Conservation (phyloP, 2,329 filamentous ascomycete species). For the Fusarium sororula region DNA sequence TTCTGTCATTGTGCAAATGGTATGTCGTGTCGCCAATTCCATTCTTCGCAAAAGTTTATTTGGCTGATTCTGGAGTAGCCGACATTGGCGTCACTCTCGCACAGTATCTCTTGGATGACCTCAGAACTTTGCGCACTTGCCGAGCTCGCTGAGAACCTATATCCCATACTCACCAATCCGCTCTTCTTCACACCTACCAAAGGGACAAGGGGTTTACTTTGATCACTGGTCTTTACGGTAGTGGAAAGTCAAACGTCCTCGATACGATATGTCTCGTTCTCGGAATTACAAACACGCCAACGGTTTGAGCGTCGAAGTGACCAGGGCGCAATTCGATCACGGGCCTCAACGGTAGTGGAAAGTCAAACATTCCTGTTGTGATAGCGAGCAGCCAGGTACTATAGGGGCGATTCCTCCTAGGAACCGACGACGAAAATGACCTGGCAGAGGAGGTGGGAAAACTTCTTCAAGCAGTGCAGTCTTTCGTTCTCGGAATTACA, state of each 20-base stretch:
- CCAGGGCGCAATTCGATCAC: slow-evolving; percentile 99
- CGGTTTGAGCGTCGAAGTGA: too few species aligned
- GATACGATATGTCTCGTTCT: too few species aligned
- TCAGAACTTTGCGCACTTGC: background rate
- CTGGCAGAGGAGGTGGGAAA: rapidly evolving
- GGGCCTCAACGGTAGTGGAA: slow-evolving; percentile 95
- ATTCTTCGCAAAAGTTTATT: background rate
- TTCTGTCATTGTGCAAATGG: background rate
- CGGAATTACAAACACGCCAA: too few species aligned
- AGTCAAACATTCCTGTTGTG: slow-evolving; percentile 97
- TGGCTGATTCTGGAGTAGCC: background rate
- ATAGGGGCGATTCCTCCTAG: background rate
- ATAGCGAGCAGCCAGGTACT: slow-evolving; percentile 59
- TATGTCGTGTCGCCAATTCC: rapidly evolving
- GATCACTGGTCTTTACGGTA: too few species aligned
- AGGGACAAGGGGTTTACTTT: too few species aligned
- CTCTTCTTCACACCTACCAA: background rate
- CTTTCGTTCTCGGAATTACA: slow-evolving; percentile 99
- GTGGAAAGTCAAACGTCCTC: too few species aligned
- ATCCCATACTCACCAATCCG: background rate
- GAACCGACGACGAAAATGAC: rapidly evolving
- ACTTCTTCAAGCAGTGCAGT: slow-evolving; percentile 46
- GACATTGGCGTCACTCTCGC: rapidly evolving
- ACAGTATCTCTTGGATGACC: rapidly evolving
- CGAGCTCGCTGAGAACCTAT: background rate